Conservation (phyloP, 306 rosid species). For the Mimosa bimucronata region DNA sequence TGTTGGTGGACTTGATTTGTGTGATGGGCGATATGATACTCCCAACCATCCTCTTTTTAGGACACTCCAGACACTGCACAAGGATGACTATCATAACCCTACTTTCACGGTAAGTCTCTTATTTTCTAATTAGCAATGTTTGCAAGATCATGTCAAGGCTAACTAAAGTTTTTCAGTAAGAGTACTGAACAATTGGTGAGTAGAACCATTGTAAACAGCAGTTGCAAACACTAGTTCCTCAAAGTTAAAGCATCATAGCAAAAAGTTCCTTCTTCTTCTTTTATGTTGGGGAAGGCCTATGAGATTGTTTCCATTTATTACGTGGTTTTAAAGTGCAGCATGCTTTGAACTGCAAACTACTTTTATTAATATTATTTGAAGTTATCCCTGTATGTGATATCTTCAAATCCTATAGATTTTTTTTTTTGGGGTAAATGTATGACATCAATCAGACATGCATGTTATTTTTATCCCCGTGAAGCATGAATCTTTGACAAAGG, state of each 20-base stretch:
- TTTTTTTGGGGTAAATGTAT: background rate
- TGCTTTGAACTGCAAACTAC: slow-evolving; percentile 20
- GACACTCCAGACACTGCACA: slow-evolving; percentile 76
- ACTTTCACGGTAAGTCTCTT: slow-evolving; percentile 70
- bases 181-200: background rate
- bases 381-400: background rate
- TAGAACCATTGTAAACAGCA: no score
- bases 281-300: slow-evolving; percentile 2
- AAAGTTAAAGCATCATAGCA: slow-evolving; percentile 24
- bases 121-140: slow-evolving; percentile 27
- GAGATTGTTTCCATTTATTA: slow-evolving; percentile 6
- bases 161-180: slow-evolving; percentile 20
- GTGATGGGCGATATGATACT: slow-evolving; percentile 94
- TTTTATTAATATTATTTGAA: background rate
- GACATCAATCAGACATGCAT: background rate
- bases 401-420: background rate
- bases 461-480: background rate
- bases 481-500: no score
- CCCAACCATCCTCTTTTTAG: slow-evolving; percentile 79
- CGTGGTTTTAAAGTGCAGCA: slow-evolving; percentile 22
- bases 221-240: slow-evolving; percentile 11
- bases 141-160: slow-evolving; percentile 29
- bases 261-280: background rate
- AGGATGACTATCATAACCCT: slow-evolving; percentile 97
- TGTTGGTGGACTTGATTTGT: slow-evolving; percentile 97